Conservation (phyloP, 352 stramenopile species). For the Phytophthora pinifolia region DNA sequence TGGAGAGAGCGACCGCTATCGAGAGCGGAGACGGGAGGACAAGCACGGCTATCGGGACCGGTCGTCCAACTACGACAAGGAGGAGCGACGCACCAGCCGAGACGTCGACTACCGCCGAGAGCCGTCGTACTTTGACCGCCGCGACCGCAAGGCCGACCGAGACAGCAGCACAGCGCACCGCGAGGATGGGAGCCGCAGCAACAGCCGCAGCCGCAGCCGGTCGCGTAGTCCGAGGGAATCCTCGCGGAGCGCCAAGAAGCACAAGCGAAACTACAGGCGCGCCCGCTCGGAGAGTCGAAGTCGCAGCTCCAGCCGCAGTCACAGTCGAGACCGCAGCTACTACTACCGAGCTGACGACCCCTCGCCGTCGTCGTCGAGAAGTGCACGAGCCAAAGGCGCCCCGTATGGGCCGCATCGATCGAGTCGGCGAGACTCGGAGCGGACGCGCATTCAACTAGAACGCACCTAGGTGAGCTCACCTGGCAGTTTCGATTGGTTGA, state of each 20-base stretch:
- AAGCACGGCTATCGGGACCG: constrained; percentile 30
- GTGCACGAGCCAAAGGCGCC: constrained; percentile 11
- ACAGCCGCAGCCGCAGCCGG: constrained; percentile 35
- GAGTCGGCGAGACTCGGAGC: constrained; percentile 20
- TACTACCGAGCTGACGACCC: constrained; percentile 30
- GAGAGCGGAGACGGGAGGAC: constrained; percentile 32
- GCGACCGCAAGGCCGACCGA: constrained; percentile 29
- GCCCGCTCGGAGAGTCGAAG: constrained; percentile 39
- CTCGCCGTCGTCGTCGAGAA: constrained; percentile 19
- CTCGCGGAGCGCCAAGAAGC: constrained; percentile 35
- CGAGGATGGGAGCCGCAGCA: constrained; percentile 36
- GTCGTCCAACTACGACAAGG: constrained; percentile 27
- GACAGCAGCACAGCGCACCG: constrained; percentile 14
- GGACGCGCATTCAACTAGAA: constrained; percentile 34
- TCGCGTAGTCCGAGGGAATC: constrained; percentile 36
- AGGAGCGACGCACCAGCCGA: constrained; percentile 33
- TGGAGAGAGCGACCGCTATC: constrained; percentile 30
- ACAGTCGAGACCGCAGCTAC: constrained; percentile 34
- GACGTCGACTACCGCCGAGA: constrained; percentile 39
- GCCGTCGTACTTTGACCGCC: constrained; percentile 36
- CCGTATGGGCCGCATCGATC: constrained; percentile 18
- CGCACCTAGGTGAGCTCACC: too few relatives aligned
- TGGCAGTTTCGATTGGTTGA: too few relatives aligned
- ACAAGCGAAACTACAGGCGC: constrained; percentile 39
- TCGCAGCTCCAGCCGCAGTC: constrained; percentile 46